Evolutionary conservation across 1,284 basidiomycete species (phyloP).

Genomic region (Ustilago vetiveriae): DNA sequence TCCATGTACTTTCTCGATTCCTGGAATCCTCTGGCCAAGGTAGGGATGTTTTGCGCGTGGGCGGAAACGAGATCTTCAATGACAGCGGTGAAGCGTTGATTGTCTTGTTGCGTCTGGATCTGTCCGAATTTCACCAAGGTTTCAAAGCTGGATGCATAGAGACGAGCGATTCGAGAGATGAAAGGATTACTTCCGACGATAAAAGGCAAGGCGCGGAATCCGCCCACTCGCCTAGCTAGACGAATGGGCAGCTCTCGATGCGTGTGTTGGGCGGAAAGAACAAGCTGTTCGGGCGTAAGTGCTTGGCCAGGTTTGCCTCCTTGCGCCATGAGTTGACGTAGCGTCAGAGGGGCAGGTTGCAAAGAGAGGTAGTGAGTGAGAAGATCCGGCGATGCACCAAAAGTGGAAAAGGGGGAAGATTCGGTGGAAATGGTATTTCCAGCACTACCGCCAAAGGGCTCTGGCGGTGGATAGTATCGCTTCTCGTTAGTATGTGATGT

Average conservation of each 20-base stretch:
- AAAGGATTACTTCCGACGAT: conserved; percentile 92
- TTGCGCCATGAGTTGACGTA: conserved; percentile 58
- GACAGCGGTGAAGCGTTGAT: conserved; percentile 75
- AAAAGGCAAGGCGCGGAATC: conserved; percentile 67
- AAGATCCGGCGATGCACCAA: conserved; percentile 60
- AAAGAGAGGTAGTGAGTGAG: conserved; percentile 53
- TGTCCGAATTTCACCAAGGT: conserved; percentile 76
- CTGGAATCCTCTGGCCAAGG: conserved; percentile 88
- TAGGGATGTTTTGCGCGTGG: conserved; percentile 87
- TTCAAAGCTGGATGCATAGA: conserved; percentile 79
- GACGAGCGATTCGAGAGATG: conserved; percentile 77
- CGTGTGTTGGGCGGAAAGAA: conserved; percentile 61
- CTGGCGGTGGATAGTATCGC: conserved; percentile 47
- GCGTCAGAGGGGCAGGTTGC: conserved; percentile 57
- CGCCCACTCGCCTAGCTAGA: conserved; percentile 60
- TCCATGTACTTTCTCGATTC: conserved; percentile 86
- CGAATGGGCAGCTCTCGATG: conserved; percentile 65
- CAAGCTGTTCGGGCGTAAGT: conserved; percentile 53
- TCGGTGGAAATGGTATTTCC: conserved; percentile 22
- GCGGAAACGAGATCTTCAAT: conserved; percentile 78
- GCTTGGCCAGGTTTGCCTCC: conserved; percentile 55
- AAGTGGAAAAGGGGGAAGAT: conserved; percentile 48
- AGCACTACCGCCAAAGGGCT: conserved; percentile 27
- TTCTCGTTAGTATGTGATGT: conserved; percentile 21
- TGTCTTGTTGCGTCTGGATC: conserved; percentile 76